These are phyloP conservation scores for Carnegiea gigantea DNA, from an alignment of 179 eudicot genomes.

Conservation along the genomic window DNA sequence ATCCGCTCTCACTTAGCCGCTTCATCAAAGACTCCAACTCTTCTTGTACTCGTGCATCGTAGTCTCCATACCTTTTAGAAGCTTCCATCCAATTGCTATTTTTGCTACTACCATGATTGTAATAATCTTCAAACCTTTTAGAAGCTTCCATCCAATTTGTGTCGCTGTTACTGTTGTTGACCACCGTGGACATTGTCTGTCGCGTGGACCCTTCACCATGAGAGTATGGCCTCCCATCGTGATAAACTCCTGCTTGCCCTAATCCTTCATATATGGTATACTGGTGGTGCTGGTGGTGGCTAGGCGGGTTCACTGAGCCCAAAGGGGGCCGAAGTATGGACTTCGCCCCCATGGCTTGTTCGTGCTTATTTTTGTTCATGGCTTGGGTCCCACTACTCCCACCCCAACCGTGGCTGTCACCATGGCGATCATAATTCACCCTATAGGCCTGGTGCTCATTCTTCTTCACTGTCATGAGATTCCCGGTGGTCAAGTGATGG, in stretches of 20 bases:
- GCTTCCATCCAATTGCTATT: neutral
- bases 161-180: neutral
- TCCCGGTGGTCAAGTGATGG: neutral
- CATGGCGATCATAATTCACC: neutral
- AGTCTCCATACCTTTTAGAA: neutral
- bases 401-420: neutral
- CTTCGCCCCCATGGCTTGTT: neutral
- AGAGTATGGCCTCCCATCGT: neutral
- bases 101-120: neutral
- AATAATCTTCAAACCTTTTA: neutral
- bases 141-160: neutral
- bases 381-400: too few species aligned
- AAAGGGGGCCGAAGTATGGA: constrained; percentile 16
- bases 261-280: neutral
- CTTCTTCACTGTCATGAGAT: neutral
- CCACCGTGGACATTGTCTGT: neutral
- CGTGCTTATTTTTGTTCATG: neutral
- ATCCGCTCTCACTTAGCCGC: neutral
- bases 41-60: neutral
- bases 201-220: neutral
- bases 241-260: neutral
- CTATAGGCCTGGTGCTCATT: neutral
- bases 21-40: neutral
- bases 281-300: neutral
- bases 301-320: neutral